These are phyloP conservation scores for Chara braunii DNA, from an alignment of 139 green algal genomes.

Conservation along the genomic window DNA sequence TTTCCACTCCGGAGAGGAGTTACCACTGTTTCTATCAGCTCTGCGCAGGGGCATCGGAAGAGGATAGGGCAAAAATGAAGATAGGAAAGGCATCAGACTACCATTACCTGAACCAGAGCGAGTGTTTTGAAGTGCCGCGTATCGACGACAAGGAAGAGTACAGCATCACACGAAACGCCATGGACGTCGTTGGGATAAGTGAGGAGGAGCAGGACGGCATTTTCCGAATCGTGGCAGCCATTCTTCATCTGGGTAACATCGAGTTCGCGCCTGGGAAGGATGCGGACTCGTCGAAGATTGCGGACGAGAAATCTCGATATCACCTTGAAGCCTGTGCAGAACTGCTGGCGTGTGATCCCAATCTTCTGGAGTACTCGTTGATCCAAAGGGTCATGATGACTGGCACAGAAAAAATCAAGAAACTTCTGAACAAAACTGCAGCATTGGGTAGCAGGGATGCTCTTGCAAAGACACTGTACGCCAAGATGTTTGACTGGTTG, in stretches of 20 bases:
- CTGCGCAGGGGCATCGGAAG: slow-evolving; percentile 70
- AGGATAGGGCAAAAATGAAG: slow-evolving; percentile 26
- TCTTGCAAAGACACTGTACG: slow-evolving; percentile 91
- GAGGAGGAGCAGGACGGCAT: slow-evolving; percentile 63
- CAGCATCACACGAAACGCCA: slow-evolving; percentile 69
- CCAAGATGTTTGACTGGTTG: slow-evolving; percentile 91
- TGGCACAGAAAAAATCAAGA: slow-evolving; percentile 77
- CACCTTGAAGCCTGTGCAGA: slow-evolving; percentile 32
- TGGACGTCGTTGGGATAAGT: slow-evolving; percentile 88
- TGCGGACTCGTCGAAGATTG: slow-evolving; percentile 30
- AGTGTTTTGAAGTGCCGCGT: slow-evolving; percentile 75
- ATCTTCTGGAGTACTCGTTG: too few relatives aligned
- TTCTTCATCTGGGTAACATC: slow-evolving; percentile 84
- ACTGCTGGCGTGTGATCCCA: slow-evolving; percentile 14
- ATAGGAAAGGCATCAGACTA: slow-evolving; percentile 10
- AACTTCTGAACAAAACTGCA: slow-evolving; percentile 69
- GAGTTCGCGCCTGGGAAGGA: slow-evolving; percentile 44
- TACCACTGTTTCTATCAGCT: slow-evolving; percentile 99
- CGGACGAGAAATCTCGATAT: slow-evolving; percentile 32
- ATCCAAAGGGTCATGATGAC: too few relatives aligned
- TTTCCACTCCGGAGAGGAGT: slow-evolving; percentile 92
- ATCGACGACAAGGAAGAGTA: slow-evolving; percentile 63
- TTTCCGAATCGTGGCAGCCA: slow-evolving; percentile 75
- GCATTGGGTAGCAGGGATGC: slow-evolving; percentile 82
- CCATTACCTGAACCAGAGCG: slow-evolving; percentile 78